phyloP scores from a whole-genome alignment of 2,329 filamentous ascomycete genomes.

The Didymella lethalis region DNA sequence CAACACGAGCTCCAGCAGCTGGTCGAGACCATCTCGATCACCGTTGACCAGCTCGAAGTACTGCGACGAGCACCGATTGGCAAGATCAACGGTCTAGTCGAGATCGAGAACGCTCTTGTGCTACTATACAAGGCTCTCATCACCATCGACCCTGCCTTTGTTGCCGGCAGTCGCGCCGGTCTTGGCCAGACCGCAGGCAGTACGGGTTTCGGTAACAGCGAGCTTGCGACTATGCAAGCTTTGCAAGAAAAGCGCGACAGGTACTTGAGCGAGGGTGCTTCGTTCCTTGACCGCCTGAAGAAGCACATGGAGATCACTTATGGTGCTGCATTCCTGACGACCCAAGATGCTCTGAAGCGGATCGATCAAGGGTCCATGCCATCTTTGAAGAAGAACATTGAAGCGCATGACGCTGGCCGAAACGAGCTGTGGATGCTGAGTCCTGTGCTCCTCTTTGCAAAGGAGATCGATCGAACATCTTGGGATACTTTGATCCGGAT shows the following conservation, averaged over 20 bases:
- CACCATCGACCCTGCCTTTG: conserved; percentile 86
- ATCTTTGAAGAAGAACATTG: conserved; percentile 68
- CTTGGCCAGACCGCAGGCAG: conserved; percentile 47
- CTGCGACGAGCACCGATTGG: conserved; percentile 78
- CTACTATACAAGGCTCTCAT: conserved; percentile 90
- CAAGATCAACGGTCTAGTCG: conserved; percentile 72
- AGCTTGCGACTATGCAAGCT: conserved; percentile 84
- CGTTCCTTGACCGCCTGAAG: conserved; percentile 80
- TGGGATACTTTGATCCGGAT: conserved; percentile 82
- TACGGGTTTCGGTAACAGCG: conserved; percentile 74
- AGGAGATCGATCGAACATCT: conserved; percentile 80
- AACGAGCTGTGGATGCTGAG: conserved; percentile 86
- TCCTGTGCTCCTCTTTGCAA: conserved; percentile 84
- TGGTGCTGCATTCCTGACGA: conserved; percentile 74
- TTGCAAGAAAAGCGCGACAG: conserved; percentile 93
- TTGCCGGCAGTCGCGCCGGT: conserved; percentile 58
- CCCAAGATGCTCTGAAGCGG: conserved; percentile 65
- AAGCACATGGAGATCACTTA: conserved; percentile 86
- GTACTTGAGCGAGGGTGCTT: conserved; percentile 77
- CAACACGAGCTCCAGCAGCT: conserved; percentile 88
- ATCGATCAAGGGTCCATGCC: conserved; percentile 58
- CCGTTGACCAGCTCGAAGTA: conserved; percentile 74
- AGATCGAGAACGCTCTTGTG: conserved; percentile 79
- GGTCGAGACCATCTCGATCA: conserved; percentile 91
- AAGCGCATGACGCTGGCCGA: conserved; percentile 74